Conservation (phyloP, 352 stramenopile genomes). For the Globisporangium splendens region DNA sequence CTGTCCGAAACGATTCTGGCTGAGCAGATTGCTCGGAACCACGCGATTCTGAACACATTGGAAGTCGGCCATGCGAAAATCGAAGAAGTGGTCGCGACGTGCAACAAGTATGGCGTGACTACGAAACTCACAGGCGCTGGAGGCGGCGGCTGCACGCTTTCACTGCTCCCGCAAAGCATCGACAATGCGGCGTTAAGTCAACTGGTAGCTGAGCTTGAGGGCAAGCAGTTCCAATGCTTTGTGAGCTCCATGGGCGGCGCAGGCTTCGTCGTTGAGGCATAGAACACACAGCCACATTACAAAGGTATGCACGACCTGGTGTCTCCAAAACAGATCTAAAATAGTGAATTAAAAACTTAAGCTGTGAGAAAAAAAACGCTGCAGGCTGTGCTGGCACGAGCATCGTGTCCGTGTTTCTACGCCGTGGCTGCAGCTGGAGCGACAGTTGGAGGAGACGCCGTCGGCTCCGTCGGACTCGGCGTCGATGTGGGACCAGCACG, state of each 20-base stretch:
- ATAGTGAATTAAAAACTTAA: slow-evolving; percentile 12
- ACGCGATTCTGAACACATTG: slow-evolving; percentile 69
- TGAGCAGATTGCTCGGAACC: slow-evolving; percentile 63
- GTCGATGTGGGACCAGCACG: not conserved
- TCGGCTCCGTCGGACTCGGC: not conserved
- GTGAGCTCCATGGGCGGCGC: slow-evolving; percentile 51
- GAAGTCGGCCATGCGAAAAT: slow-evolving; percentile 85
- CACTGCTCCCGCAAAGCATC: slow-evolving; percentile 56
- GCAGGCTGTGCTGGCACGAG: not conserved
- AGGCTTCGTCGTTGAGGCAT: slow-evolving; percentile 28
- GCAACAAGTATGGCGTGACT: slow-evolving; percentile 40
- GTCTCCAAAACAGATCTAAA: slow-evolving; percentile 7
- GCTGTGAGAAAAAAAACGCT: not conserved
- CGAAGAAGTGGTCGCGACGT: slow-evolving; percentile 67
- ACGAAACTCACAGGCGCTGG: slow-evolving; percentile 92
- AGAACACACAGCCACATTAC: not conserved
- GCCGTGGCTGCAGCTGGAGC: not conserved
- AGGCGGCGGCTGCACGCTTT: slow-evolving; percentile 86
- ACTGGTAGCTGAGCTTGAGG: slow-evolving; percentile 47
- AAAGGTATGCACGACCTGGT: not conserved
- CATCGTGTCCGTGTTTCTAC: not conserved
- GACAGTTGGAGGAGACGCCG: not conserved
- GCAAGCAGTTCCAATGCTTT: slow-evolving; percentile 50
- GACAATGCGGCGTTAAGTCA: slow-evolving; percentile 30
- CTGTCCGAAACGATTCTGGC: slow-evolving; percentile 44